phyloP scores from a whole-genome alignment of 306 rosid genomes.

The Gynostemma pentaphyllum region DNA sequence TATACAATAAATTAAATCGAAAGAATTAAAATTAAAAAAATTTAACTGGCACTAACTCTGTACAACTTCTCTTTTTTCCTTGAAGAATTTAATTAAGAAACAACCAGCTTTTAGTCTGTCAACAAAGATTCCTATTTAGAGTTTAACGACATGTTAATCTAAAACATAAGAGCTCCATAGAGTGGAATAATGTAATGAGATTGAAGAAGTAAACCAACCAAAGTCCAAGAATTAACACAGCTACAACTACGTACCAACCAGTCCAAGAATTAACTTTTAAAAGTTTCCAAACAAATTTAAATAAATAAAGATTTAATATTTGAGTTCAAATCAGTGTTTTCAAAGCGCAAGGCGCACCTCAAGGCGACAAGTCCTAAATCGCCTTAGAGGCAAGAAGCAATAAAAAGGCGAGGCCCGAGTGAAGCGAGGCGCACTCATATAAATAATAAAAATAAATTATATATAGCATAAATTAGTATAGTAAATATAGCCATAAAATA shows the following conservation, averaged over 20 bases:
- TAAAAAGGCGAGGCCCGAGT: no score
- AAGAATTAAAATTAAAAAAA: constrained; percentile 10
- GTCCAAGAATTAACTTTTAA: no score
- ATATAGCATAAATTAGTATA: no score
- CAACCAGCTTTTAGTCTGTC: background rate
- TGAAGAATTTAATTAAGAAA: background rate
- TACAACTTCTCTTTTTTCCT: background rate
- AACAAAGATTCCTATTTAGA: background rate
- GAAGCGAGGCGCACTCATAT: no score
- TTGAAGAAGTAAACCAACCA: background rate
- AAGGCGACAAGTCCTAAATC: no score
- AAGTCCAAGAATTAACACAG: background rate
- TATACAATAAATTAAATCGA: constrained; percentile 5
- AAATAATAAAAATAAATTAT: no score
- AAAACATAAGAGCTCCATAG: background rate
- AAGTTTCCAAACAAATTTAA: no score
- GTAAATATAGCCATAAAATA: no score
- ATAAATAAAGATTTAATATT: no score
- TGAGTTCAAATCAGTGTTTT: no score
- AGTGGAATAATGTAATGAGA: background rate
- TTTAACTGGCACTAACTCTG: background rate
- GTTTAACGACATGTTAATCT: background rate
- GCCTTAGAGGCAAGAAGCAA: no score
- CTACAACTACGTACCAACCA: background rate
- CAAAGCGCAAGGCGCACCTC: no score